phyloP scores from a whole-genome alignment of 1,284 basidiomycete genomes.

The Tilletia walkeri region DNA sequence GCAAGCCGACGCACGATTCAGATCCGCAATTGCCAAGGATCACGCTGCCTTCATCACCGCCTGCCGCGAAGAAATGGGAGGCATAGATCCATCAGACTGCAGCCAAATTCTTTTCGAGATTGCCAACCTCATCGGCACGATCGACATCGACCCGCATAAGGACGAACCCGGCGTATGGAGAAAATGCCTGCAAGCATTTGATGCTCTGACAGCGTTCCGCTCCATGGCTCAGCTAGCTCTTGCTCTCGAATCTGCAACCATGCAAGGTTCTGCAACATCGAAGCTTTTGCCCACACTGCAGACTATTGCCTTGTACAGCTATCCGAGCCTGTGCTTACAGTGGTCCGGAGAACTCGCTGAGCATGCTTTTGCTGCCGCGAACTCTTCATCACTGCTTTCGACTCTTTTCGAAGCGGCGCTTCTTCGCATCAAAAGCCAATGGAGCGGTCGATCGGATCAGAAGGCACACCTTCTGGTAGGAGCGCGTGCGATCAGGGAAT shows the following conservation, averaged over 20 bases:
- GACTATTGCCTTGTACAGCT: not conserved
- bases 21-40: constrained; percentile 1
- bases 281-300: not conserved
- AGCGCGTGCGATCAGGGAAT: not conserved
- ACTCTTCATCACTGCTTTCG: not conserved
- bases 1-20: not conserved
- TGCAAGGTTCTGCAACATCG: not conserved
- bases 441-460: no score
- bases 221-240: not conserved
- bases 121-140: not conserved
- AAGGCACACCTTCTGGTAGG: no score
- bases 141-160: not conserved
- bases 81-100: not conserved
- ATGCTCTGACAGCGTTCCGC: not conserved
- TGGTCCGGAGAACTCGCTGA: not conserved
- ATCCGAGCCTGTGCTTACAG: not conserved
- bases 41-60: not conserved
- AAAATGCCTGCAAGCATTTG: not conserved
- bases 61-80: not conserved
- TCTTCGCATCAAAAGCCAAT: not conserved
- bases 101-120: not conserved
- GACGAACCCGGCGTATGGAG: not conserved
- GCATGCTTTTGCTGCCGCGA: not conserved
- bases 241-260: not conserved
- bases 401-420: not conserved